Evolutionary conservation across 495 filamentous ascomycete genomes (phyloP).

Genomic region (Penicillium parvum): DNA sequence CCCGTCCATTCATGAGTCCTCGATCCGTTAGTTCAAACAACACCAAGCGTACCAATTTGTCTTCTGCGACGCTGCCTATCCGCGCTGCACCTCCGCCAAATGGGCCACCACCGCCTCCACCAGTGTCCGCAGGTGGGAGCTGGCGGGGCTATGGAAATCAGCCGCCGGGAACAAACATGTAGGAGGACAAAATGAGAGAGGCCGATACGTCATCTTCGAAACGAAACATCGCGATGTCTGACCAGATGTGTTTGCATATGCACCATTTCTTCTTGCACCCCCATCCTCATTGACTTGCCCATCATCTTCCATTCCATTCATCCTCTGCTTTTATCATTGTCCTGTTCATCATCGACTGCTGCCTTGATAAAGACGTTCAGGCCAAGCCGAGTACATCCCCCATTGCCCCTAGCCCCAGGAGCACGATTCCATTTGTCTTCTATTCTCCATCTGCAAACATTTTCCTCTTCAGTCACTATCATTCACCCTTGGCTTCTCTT

Average conservation of each 20-base stretch:
- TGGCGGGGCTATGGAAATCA: conserved; percentile 31
- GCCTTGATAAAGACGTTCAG: background rate
- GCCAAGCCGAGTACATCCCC: background rate
- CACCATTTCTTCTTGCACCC: background rate
- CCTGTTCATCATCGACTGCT: too few species aligned
- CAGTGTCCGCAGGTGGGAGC: conserved; percentile 28
- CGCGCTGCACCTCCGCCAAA: conserved; percentile 40
- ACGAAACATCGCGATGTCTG: conserved; percentile 2
- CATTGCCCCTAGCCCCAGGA: background rate
- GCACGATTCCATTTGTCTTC: background rate
- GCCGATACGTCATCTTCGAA: conserved; percentile 2
- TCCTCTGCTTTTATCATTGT: too few species aligned
- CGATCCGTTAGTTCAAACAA: conserved; percentile 40
- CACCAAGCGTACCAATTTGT: conserved; percentile 32
- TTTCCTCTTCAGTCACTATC: background rate
- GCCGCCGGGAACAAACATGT: conserved; percentile 15
- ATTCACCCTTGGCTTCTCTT: background rate
- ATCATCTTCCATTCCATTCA: background rate
- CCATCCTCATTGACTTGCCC: too few species aligned
- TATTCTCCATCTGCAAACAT: background rate
- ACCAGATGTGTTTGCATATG: conserved; percentile 10
- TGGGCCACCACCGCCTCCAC: conserved; percentile 38
- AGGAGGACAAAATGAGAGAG: background rate
- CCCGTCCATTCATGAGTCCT: conserved; percentile 31
- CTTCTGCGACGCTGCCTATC: conserved; percentile 38